phyloP scores from a whole-genome alignment of 768 basidiomycete species.

The Podaxis sp. region DNA sequence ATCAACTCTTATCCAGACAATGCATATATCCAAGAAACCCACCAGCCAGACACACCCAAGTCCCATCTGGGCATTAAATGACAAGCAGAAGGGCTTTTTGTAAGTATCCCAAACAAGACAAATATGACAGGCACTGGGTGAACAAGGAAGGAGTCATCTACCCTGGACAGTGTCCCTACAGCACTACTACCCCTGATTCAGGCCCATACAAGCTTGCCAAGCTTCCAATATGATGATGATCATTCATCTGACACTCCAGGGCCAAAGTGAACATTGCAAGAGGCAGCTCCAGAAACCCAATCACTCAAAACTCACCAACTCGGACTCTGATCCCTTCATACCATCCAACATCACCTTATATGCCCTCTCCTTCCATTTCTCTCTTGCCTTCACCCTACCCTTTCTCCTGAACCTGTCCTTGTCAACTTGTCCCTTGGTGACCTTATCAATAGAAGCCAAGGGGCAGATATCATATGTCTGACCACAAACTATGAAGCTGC shows the following conservation, averaged over 20 bases:
- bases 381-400: not conserved
- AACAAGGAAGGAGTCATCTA: not conserved
- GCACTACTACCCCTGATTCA: not conserved
- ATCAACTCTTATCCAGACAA: not conserved
- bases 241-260: not conserved
- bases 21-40: conserved; percentile 2
- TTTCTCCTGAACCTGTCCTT: not conserved
- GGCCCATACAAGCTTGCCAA: not conserved
- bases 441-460: not conserved
- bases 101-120: not conserved
- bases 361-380: not conserved
- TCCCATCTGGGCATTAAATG: conserved; percentile 24
- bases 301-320: not conserved
- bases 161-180: not conserved
- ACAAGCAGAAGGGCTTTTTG: not conserved
- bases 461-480: conserved; percentile 1
- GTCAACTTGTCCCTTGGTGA: not conserved
- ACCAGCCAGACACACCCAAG: conserved; percentile 32
- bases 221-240: not conserved
- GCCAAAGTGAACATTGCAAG: not conserved
- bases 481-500: not conserved
- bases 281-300: not conserved
- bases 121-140: not conserved
- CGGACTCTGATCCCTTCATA: not conserved
- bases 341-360: not conserved